Conservation (phyloP, 2,329 filamentous ascomycete genomes). For the Xenoacremonium recifei region DNA sequence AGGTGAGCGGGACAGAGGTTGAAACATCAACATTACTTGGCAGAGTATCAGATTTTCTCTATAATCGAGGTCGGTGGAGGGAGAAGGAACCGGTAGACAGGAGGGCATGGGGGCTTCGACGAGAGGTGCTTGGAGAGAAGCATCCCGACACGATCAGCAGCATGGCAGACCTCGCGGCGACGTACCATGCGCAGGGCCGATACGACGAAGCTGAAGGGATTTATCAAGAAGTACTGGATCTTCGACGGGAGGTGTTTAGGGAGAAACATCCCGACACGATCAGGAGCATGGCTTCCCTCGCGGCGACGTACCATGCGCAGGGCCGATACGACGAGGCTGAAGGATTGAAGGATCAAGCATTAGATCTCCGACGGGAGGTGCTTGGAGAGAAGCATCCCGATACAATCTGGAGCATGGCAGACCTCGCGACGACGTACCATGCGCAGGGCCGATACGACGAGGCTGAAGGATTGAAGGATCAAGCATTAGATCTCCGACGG, state of each 20-base stretch:
- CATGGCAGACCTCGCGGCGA: constrained; percentile 4
- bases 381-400: constrained; percentile 20
- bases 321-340: constrained; percentile 18
- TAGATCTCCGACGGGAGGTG: constrained; percentile 12
- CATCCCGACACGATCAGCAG: constrained; percentile 1
- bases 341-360: constrained; percentile 5
- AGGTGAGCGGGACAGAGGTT: constrained; percentile 13
- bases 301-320: constrained; percentile 15
- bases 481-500: too few relatives aligned
- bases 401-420: background rate
- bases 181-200: background rate
- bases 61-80: constrained; percentile 16
- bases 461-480: too few relatives aligned
- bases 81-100: background rate
- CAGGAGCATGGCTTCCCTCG: constrained; percentile 7
- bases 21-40: constrained; percentile 10
- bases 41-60: constrained; percentile 20
- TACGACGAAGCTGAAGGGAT: background rate
- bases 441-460: too few relatives aligned
- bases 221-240: constrained; percentile 6
- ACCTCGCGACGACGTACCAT: too few relatives aligned
- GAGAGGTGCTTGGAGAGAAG: background rate
- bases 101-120: background rate
- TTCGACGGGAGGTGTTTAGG: constrained; percentile 1
- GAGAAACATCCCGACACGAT: constrained; percentile 11